phyloP scores from a whole-genome alignment of 2,329 filamentous ascomycete species.

The Aspergillus sp. region DNA sequence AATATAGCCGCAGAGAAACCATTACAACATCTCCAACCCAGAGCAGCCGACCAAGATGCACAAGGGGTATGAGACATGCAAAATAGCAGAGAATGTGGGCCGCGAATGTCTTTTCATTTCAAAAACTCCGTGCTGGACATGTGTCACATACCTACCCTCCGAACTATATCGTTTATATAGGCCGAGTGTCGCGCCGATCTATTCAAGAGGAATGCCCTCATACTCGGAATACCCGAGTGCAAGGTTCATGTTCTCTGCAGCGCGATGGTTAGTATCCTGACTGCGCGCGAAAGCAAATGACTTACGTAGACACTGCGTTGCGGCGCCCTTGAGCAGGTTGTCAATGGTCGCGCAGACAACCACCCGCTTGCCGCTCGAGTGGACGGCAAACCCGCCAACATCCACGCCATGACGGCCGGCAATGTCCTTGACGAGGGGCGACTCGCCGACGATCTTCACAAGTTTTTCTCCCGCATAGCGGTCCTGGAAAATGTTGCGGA shows the following conservation, averaged over 20 bases:
- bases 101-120: constrained; percentile 2
- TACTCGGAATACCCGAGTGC: constrained; percentile 83
- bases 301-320: constrained; percentile 84
- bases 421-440: constrained; percentile 77
- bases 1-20: constrained; percentile 4
- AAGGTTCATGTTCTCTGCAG: constrained; percentile 80
- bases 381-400: constrained; percentile 91
- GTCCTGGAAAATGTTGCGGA: constrained; percentile 91
- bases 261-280: too few species aligned
- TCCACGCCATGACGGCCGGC: constrained; percentile 79
- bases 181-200: constrained; percentile 12
- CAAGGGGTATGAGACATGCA: constrained; percentile 19
- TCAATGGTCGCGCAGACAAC: constrained; percentile 94
- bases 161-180: constrained; percentile 11
- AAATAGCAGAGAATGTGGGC: constrained; percentile 2
- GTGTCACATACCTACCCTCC: constrained; percentile 11
- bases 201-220: constrained; percentile 66
- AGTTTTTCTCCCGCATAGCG: constrained; percentile 92
- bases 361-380: constrained; percentile 78
- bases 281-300: too few species aligned
- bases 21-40: constrained; percentile 17
- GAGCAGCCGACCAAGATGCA: constrained; percentile 19
- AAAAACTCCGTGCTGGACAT: constrained; percentile 5
- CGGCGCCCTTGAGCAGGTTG: constrained; percentile 86
- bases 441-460: constrained; percentile 82